These are phyloP conservation scores for Picea glauca DNA, from an alignment of 75 land plant species.

Conservation along the genomic window DNA sequence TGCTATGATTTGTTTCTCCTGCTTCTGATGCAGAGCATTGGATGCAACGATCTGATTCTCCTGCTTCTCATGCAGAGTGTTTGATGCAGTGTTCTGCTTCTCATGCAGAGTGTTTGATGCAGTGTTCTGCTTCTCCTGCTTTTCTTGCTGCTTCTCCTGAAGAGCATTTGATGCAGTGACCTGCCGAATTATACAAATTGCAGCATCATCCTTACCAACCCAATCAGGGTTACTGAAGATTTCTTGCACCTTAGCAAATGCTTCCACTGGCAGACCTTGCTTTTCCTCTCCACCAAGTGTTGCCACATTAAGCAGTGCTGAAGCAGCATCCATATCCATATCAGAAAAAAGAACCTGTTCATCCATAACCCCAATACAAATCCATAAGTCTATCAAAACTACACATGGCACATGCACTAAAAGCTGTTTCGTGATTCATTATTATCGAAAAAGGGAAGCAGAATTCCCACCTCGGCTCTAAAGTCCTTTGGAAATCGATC, in stretches of 20 bases:
- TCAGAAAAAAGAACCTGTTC: conserved; percentile 69
- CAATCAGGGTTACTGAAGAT: conserved; percentile 68
- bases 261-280: conserved; percentile 73
- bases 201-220: conserved; percentile 35
- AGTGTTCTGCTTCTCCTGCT: neutral
- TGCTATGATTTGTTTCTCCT: conserved; percentile 12
- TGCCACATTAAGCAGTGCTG: conserved; percentile 32
- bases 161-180: neutral
- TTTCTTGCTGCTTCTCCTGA: conserved; percentile 16
- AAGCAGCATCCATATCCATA: conserved; percentile 49
- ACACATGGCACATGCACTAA: neutral
- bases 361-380: neutral
- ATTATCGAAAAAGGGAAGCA: neutral
- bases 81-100: conserved; percentile 13
- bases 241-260: conserved; percentile 93
- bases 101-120: neutral
- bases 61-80: conserved; percentile 12
- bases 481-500: conserved; percentile 74
- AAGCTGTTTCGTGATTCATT: neutral
- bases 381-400: conserved; percentile 5
- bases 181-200: conserved; percentile 28
- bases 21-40: neutral
- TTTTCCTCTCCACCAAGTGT: conserved; percentile 51
- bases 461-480: conserved; percentile 52
- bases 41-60: neutral